Evolutionary conservation across 1,284 basidiomycete species (phyloP).

Genomic region (Fomitopsis betulina): DNA sequence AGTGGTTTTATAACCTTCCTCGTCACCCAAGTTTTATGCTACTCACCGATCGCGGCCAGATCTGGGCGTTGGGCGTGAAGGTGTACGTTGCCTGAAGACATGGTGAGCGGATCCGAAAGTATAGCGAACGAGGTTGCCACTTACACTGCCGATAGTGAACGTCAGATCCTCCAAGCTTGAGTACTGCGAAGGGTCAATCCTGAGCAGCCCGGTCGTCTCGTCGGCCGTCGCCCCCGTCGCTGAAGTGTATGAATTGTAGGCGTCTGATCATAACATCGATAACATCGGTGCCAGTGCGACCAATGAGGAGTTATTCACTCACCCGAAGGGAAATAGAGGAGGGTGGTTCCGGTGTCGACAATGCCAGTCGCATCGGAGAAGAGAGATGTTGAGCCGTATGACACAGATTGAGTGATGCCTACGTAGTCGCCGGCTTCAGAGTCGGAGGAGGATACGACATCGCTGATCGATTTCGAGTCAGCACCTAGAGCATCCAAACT

Average conservation of each 20-base stretch:
- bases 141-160: constrained; percentile 43
- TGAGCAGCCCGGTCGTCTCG: constrained; percentile 45
- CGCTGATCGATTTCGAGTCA: neutral
- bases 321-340: neutral
- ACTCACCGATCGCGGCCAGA: constrained; percentile 18
- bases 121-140: constrained; percentile 3
- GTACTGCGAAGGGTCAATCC: constrained; percentile 37
- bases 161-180: constrained; percentile 45
- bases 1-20: no score
- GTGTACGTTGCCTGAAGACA: constrained; percentile 10
- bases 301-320: neutral
- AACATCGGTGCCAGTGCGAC: neutral
- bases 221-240: constrained; percentile 24
- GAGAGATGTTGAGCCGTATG: constrained; percentile 31
- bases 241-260: neutral
- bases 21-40: no score
- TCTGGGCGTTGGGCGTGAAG: constrained; percentile 17
- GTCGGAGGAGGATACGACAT: constrained; percentile 42
- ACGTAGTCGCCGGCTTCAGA: constrained; percentile 38
- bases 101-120: neutral
- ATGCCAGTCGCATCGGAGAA: constrained; percentile 22
- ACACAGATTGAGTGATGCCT: constrained; percentile 40
- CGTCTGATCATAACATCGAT: neutral
- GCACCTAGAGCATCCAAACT: neutral
- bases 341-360: constrained; percentile 23